Evolutionary conservation across 495 filamentous ascomycete species (phyloP), one percentile per base, ranked within the genome.

Genomic region (Daldinia vernicosa): DNA sequence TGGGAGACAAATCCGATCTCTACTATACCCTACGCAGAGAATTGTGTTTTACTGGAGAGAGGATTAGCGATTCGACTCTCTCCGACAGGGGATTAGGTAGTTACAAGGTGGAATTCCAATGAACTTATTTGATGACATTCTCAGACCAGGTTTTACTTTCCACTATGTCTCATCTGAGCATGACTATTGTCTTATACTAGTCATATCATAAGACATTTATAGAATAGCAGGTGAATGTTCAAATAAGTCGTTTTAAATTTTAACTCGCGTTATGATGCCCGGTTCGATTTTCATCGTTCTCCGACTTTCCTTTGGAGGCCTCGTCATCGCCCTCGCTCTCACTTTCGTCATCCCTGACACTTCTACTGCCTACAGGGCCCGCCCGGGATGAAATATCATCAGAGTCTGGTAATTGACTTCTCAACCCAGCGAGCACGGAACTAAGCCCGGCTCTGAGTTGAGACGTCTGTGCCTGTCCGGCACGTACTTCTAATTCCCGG

Each of bases 361-460:
- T 1, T 24, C 7, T 19, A 61, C 24, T 5, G 7, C 4, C 54
- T 40, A 3, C n/a, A n/a, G 22, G 37, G 7, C 39, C 30, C 22
- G 52, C 7, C 14, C 17, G 39, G 17, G 45, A 22, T 55, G 17
- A 26, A 47, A 19, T 17, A n/a, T n/a, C 45, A 12, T 47, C 43
- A 43, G 33, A 37, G 1, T 33, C 35, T 43, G 67, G 73, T 24
- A 80, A 60, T 30, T 80, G 75, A 24, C 47, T 76, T 57, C 71
- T 76, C 22, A 80, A 43, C 5, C 65, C 66, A 3, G 67, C 73
- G 35, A 80, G 52, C n/a, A 80, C 63, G 11, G 60, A 60, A 28
- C 75, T 68, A 5, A 80, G 53, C n/a, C 78, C 72, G 30, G 58
- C 61, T 24, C 56, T 69, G 1, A 80, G 56, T 37, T 74, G 71